These are phyloP conservation scores for Neoboletus brunneissimus DNA, from an alignment of 768 basidiomycete genomes.

Conservation along the genomic window DNA sequence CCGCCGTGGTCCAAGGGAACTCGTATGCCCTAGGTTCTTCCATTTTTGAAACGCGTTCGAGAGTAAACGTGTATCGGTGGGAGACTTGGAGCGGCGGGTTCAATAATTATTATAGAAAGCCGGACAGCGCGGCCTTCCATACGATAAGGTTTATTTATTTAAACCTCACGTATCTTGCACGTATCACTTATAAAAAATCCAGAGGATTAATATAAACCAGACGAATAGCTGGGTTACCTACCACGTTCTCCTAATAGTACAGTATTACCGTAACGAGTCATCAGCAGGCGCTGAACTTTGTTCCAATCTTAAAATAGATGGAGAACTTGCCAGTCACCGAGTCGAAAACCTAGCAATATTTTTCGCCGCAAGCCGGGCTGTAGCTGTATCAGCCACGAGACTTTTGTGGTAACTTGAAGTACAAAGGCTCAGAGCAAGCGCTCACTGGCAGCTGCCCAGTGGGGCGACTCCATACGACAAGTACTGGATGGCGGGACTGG, in stretches of 20 bases:
- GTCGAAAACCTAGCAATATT: no score
- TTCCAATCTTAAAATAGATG: not conserved
- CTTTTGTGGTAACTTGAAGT: not conserved
- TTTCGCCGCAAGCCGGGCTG: not conserved
- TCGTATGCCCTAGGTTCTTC: not conserved
- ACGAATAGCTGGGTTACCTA: not conserved
- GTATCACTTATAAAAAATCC: not conserved
- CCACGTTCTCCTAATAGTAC: not conserved
- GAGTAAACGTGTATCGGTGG: not conserved
- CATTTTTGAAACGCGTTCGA: not conserved
- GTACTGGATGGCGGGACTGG: not conserved
- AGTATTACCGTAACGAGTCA: no score
- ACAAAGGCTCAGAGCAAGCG: not conserved
- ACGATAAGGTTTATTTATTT: not conserved
- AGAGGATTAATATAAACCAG: not conserved
- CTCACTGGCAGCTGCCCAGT: no score
- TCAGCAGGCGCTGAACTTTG: not conserved
- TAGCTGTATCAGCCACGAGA: not conserved
- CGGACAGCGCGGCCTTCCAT: not conserved
- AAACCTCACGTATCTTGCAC: not conserved
- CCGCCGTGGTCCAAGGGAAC: not conserved
- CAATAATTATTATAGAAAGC: not conserved
- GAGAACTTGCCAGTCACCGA: not conserved
- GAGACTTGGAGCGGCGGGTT: not conserved
- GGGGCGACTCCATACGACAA: not conserved